Conservation (phyloP, 441 rosid species). For the Gossypium schwendimanii region DNA sequence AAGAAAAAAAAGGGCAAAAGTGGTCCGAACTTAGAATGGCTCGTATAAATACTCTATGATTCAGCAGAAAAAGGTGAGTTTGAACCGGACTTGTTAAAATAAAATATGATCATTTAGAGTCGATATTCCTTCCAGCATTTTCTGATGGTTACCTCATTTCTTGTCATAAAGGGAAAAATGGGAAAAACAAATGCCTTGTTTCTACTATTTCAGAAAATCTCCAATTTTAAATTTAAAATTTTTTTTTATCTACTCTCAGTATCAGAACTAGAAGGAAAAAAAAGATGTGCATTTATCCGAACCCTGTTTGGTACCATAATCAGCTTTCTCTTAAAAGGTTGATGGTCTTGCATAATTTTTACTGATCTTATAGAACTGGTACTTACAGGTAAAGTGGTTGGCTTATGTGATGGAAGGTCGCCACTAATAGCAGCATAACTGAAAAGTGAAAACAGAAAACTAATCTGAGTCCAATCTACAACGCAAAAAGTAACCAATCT, state of each 20-base stretch:
- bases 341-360: not conserved
- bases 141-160: not conserved
- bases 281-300: not conserved
- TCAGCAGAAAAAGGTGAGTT: not conserved
- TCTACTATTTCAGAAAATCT: not conserved
- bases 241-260: not conserved
- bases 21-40: not conserved
- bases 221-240: not conserved
- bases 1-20: not conserved
- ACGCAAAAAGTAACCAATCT: not conserved
- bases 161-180: not conserved
- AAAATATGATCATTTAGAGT: not conserved
- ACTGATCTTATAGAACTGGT: not conserved
- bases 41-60: not conserved
- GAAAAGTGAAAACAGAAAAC: conserved; percentile 23
- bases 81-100: not conserved
- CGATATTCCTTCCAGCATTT: not conserved
- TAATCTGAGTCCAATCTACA: not conserved
- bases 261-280: not conserved
- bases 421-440: conserved; percentile 64
- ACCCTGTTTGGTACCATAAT: not conserved
- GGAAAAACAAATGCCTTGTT: not conserved
- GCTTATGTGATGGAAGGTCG: conserved; percentile 26
- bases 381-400: conserved; percentile 21
- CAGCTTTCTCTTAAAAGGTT: conserved; percentile 5